Evolutionary conservation across 2,329 filamentous ascomycete species (phyloP), one percentile per base, ranked within the genome.

Genomic region (Neobulgaria alba): DNA sequence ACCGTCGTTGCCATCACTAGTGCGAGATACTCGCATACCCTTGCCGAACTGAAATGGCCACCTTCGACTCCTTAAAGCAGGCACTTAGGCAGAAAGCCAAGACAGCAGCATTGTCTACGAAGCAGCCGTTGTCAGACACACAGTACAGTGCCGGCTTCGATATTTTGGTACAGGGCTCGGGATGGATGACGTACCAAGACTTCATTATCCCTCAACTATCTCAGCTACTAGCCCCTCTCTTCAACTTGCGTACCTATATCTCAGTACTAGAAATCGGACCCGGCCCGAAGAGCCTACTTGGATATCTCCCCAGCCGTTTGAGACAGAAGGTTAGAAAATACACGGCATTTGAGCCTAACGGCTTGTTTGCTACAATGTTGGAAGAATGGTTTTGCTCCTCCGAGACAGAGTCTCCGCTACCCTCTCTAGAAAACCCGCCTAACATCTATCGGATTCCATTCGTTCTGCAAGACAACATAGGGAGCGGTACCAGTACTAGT

Each of bases 181-280:
- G 39, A 49, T 50, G 39, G 40, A 43, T 14, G 21, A 51, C 50
- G 3, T 54, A 54, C 30, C 38, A 51, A 42, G 48, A 52, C n/a
- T 54, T 52, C 34, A 49, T 52, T 31, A 51, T 54, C 29, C 49
- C 50, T 38, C 46, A 54, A 43, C 35, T 52, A 26, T 46, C 43
- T 44, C 35, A 49, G 26, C 38, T 50, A 10, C 31, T 53, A 33
- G 16, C 34, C 15, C 34, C 63, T 40, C 59, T 73, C 23, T 55
- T 69, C 48, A 51, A 59, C 26, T 67, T 67, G 4, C 63, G 61
- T 20, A 36, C 4, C 18, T 34, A 51, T 10, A 57, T 79, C 45
- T 77, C 75, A 3, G 66, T 69, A 12, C 62, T 81, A 4, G 77
- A 81, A 50, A 71, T 80, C 36, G 73, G 74, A 47, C 73, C 77